These are phyloP conservation scores for Nicotiana paniculata DNA, from an alignment of 257 asterid species.

Conservation along the genomic window DNA sequence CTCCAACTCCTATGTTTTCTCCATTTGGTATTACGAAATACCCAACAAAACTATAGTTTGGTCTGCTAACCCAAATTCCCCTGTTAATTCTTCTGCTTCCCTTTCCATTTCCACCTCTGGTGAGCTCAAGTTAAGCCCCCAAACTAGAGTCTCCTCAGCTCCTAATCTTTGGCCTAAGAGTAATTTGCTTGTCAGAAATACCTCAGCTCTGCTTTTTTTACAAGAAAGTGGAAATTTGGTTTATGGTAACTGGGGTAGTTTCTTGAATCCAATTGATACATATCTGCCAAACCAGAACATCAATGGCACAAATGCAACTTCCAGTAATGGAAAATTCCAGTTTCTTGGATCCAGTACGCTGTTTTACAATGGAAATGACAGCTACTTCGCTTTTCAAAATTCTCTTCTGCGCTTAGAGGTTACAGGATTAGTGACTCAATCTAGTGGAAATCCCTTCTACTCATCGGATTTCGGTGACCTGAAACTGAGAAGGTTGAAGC, in stretches of 20 bases:
- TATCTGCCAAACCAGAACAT: slow-evolving; percentile 52
- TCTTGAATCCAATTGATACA: slow-evolving; percentile 51
- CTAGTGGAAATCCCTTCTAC: slow-evolving; percentile 10
- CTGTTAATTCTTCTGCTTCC: slow-evolving; percentile 43
- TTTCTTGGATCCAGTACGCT: slow-evolving; percentile 39
- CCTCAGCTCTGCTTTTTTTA: slow-evolving; percentile 26
- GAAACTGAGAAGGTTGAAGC: slow-evolving; percentile 49
- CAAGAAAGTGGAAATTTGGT: slow-evolving; percentile 43
- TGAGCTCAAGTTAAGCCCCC: slow-evolving; percentile 36
- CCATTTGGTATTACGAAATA: slow-evolving; percentile 49
- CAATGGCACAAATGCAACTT: slow-evolving; percentile 27
- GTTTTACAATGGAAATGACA: slow-evolving; percentile 21
- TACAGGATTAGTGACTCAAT: slow-evolving; percentile 35
- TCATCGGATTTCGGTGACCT: slow-evolving; percentile 44
- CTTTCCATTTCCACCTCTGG: slow-evolving; percentile 42
- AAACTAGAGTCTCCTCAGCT: slow-evolving; percentile 18
- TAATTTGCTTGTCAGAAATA: slow-evolving; percentile 18
- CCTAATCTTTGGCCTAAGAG: slow-evolving; percentile 47
- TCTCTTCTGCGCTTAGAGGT: slow-evolving; percentile 33
- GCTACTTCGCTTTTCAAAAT: slow-evolving; percentile 35
- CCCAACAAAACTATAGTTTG: slow-evolving; percentile 38
- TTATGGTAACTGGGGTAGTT: slow-evolving; percentile 55
- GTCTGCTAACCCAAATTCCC: slow-evolving; percentile 41
- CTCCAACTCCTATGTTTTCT: slow-evolving; percentile 44
- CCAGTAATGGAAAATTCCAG: slow-evolving; percentile 41